Conservation (phyloP, 495 filamentous ascomycete genomes). For the Penicillium paradoxum region DNA sequence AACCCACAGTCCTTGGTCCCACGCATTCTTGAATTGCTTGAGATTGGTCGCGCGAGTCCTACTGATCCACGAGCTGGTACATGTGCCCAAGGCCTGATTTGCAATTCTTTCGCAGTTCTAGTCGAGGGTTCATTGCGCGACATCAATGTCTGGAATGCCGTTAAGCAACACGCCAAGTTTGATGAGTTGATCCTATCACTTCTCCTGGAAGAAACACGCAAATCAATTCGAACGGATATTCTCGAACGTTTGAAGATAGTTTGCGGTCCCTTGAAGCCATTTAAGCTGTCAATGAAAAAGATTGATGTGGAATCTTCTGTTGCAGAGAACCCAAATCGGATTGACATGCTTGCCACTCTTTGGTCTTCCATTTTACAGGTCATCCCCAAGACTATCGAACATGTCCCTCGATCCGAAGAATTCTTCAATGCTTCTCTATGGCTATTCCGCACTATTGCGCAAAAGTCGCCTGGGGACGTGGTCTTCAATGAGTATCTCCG, state of each 20-base stretch:
- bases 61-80: slow-evolving; percentile 2
- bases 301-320: slow-evolving; percentile 3
- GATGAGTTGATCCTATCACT: slow-evolving; percentile 33
- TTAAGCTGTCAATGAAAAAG: slow-evolving; percentile 22
- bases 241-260: slow-evolving; percentile 34
- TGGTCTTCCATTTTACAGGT: slow-evolving; percentile 50
- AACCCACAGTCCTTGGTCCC: slow-evolving; percentile 23
- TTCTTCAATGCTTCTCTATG: slow-evolving; percentile 50
- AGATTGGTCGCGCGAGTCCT: slow-evolving; percentile 19
- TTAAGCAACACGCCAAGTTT: slow-evolving; percentile 45
- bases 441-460: slow-evolving; percentile 52
- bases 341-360: slow-evolving; percentile 43
- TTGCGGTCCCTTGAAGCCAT: slow-evolving; percentile 25
- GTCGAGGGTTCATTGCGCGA: slow-evolving; percentile 62
- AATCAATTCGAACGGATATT: slow-evolving; percentile 32
- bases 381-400: slow-evolving; percentile 42
- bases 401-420: slow-evolving; percentile 47
- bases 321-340: slow-evolving; percentile 23
- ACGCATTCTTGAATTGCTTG: slow-evolving; percentile 30
- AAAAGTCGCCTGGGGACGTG: slow-evolving; percentile 44
- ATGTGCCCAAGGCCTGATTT: slow-evolving; percentile 38
- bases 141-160: slow-evolving; percentile 51
- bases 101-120: slow-evolving; percentile 55
- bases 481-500: slow-evolving; percentile 47
- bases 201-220: slow-evolving; percentile 32